Evolutionary conservation across 2,329 filamentous ascomycete genomes (phyloP), one percentile per base, ranked within the genome.

Genomic region (Didymella glomerata): DNA sequence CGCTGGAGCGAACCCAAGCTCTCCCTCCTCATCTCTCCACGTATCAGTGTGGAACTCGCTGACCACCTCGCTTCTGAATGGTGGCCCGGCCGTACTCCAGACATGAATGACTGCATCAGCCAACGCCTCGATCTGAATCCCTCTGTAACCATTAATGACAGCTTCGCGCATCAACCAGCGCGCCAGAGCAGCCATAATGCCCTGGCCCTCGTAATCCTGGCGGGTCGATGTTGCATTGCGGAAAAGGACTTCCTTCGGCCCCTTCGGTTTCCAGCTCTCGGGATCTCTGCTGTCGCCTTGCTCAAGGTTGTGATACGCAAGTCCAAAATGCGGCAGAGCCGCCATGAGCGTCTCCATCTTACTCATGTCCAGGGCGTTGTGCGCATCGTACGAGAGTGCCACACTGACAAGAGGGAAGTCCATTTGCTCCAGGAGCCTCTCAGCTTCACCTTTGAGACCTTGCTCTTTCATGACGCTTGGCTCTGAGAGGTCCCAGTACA

Each of bases 321-420:
- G 30, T 2, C 60, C 65, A 40, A 72, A 76, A 20, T 66, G 66
- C 0, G 74, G 73, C 7, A 75, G 58, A 3, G 34, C 28, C 0
- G 40, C 59, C 8, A 74, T 41, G n/a, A 76, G 10, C 0, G 69
- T 57, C 5, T 36, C 52, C 65, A 76, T 65, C 36, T 68, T 63
- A 3, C 54, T 49, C 45, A 68, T 57, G 45, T 78, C 63, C 2
- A 74, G 57, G 13, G 69, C 54, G 25, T 73, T 44, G 47, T 65
- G 54, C 11, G 56, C 61, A 44, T 80, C 78, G 47, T 77, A 79
- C 14, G 68, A 63, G 45, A 79, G 25, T 6, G 75, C 76, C 18
- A 79, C 67, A n/a, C 68, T 71, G 11, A 78, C 73, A 20, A 79
- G 66, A 1, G 78, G 76, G 51, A 77, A 78, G 51, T 79, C 77